phyloP scores from a whole-genome alignment of 1,284 basidiomycete genomes.

The Pascua guehoae region DNA sequence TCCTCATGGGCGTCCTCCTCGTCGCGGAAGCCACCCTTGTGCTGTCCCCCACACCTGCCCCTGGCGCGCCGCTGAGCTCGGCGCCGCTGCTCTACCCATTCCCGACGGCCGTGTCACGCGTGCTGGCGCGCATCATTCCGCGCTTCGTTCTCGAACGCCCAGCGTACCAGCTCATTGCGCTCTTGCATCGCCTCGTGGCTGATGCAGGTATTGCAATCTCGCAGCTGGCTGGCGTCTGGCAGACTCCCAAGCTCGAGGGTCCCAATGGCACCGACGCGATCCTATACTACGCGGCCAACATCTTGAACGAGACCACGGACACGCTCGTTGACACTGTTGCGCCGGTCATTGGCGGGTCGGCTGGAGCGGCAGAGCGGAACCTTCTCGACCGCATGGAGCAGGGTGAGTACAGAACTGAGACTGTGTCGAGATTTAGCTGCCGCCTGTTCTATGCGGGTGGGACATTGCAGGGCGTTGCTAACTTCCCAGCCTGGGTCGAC shows the following conservation, averaged over 20 bases:
- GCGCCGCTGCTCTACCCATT: conserved; percentile 9
- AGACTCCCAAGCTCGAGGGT: not conserved
- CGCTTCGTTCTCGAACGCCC: conserved; percentile 9
- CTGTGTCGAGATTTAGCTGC: too few relatives aligned
- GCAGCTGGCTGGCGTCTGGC: conserved; percentile 39
- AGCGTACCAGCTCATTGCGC: conserved; percentile 30
- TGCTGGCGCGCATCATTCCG: conserved; percentile 6
- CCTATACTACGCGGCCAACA: not conserved
- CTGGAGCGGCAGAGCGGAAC: conserved; percentile 4
- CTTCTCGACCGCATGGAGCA: conserved; percentile 15
- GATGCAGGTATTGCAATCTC: conserved; percentile 31
- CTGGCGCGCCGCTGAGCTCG: not conserved
- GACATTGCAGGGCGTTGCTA: too few relatives aligned
- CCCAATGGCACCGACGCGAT: not conserved
- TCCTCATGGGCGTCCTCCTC: conserved; percentile 61
- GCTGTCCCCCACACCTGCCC: conserved; percentile 24
- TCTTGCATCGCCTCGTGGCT: conserved; percentile 32
- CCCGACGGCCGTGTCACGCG: conserved; percentile 1
- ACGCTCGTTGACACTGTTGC: conserved; percentile 2
- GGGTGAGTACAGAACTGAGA: not conserved
- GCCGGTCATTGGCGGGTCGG: conserved; percentile 1
- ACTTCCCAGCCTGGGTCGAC: too few relatives aligned
- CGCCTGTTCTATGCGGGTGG: too few relatives aligned
- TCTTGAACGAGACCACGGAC: conserved; percentile 1
- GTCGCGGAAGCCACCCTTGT: conserved; percentile 50